Evolutionary conservation across 228 moss, liverwort and hornwort species (phyloP).

Genomic region (Sphagnum magellanicum): DNA sequence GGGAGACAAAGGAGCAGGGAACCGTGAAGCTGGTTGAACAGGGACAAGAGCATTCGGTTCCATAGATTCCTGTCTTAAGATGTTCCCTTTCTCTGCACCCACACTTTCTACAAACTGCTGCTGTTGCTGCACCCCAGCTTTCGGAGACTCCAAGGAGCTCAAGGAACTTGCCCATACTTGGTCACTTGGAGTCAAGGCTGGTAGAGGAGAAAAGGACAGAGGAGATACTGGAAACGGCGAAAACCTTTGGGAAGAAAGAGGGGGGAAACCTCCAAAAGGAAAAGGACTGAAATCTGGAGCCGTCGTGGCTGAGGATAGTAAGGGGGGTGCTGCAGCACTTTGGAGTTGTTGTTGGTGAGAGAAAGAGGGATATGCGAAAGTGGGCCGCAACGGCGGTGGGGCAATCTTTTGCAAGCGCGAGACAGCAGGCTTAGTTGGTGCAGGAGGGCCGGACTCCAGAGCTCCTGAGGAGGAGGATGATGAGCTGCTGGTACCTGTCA

Average conservation of each 20-base stretch:
- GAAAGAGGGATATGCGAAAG: slow-evolving; percentile 38
- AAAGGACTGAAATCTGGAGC: slow-evolving; percentile 39
- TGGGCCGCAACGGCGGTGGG: slow-evolving; percentile 78
- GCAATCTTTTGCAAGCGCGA: slow-evolving; percentile 76
- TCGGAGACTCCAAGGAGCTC: slow-evolving; percentile 63
- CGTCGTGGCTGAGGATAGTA: slow-evolving; percentile 23
- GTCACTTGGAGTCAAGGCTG: slow-evolving; percentile 75
- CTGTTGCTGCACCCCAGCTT: slow-evolving; percentile 58
- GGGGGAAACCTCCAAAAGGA: slow-evolving; percentile 47
- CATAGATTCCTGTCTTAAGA: slow-evolving; percentile 17
- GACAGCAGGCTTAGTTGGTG: slow-evolving; percentile 59
- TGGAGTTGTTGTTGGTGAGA: slow-evolving; percentile 9
- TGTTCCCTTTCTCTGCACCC: slow-evolving; percentile 5
- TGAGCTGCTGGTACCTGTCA: slow-evolving; percentile 49
- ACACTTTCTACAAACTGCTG: slow-evolving; percentile 44
- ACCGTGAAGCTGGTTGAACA: slow-evolving; percentile 29
- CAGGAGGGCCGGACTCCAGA: slow-evolving; percentile 19
- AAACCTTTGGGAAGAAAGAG: slow-evolving; percentile 46
- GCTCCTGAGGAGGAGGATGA: slow-evolving; percentile 13
- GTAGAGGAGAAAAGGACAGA: slow-evolving; percentile 79
- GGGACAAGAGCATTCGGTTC: slow-evolving; percentile 3
- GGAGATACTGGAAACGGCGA: slow-evolving; percentile 63
- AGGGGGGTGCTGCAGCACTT: slow-evolving; percentile 11
- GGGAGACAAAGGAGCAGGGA: slow-evolving; percentile 41
- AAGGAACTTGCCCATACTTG: slow-evolving; percentile 82